Evolutionary conservation across 2,329 filamentous ascomycete species (phyloP).

Genomic region (Diaporthe citrichinensis): DNA sequence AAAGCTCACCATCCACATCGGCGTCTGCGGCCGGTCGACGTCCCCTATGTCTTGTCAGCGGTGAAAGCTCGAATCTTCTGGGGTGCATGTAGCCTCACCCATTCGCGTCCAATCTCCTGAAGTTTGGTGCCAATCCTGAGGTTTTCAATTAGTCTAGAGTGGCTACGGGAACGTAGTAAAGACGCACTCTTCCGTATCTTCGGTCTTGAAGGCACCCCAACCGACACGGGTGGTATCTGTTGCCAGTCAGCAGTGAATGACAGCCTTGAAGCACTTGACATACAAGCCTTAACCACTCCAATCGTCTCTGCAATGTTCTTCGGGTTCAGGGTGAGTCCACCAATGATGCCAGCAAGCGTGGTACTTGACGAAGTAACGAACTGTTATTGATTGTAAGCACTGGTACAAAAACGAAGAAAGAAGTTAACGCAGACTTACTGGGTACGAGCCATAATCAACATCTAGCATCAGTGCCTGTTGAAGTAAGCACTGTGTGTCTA

Average conservation of each 20-base stretch:
- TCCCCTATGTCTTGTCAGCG: conserved; percentile 36
- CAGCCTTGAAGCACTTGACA: too few species aligned
- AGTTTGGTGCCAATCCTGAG: conserved; percentile 51
- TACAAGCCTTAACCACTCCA: conserved; percentile 74
- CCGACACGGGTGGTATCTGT: conserved; percentile 62
- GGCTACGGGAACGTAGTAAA: too few species aligned
- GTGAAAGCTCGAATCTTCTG: too few species aligned
- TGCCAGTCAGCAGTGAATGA: too few species aligned
- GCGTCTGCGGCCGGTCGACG: conserved; percentile 67
- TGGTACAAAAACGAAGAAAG: too few species aligned
- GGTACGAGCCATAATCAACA: conserved; percentile 66
- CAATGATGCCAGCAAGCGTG: conserved; percentile 70
- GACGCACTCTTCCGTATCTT: conserved; percentile 55
- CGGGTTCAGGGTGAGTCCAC: conserved; percentile 69
- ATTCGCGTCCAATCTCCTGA: conserved; percentile 55
- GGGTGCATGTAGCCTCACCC: not conserved
- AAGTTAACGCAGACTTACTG: not conserved
- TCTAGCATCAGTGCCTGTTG: conserved; percentile 68
- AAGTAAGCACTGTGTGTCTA: too few species aligned
- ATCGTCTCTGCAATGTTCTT: conserved; percentile 69
- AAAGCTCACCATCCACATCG: conserved; percentile 60
- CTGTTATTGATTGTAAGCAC: too few species aligned
- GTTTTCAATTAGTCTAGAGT: too few species aligned
- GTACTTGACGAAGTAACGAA: conserved; percentile 71
- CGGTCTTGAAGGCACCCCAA: conserved; percentile 73